Evolutionary conservation across 225 moss, liverwort and hornwort species (phyloP), one percentile per base, ranked within the genome.

Genomic region (Sphagnum contortum): DNA sequence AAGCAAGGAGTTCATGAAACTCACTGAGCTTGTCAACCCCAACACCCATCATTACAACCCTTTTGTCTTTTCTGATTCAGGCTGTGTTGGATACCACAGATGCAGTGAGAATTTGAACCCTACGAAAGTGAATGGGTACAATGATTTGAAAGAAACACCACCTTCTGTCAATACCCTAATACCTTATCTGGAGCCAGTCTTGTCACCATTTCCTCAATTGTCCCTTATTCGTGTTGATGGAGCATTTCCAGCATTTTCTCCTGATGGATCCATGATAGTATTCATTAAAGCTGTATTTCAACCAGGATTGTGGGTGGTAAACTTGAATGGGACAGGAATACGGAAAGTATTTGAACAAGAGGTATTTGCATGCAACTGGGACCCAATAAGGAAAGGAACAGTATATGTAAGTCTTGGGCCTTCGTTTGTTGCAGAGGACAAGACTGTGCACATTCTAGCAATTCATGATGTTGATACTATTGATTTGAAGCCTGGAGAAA

Each of bases 251-350:
- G 65, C 75, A 14, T 76, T 88, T 59, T 91, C 94, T 3, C 73
- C 87, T 2, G 89, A 91, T 47, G 94, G 91, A 9, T 72, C 76
- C 1, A 49, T 69, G 61, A 58, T 94, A 29, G 87, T 85, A 7
- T 82, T 72, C 54, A 64, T 78, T 5, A 66, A 69, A 8, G 59
- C 69, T 10, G 10, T 0, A 4, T 64, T 63, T 52, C 6, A 6
- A 0, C 67, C 58, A 5, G 48, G 61, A 10, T 54, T 91, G 50
- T 48, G 48, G 45, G 79, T 88, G 55, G 81, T 85, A 73, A 83
- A 87, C 45, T 48, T 70, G 54, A 72, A 89, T 57, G 94, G 94
- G 48, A 76, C 85, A 7, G 71, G 68, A 50, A 70, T 7, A 64
- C 75, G 81, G 50, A 8, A 45, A 10, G 73, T 76, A 8, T 83